phyloP scores from a whole-genome alignment of 2,329 filamentous ascomycete genomes.

The Paraphoma chrysanthemicola region DNA sequence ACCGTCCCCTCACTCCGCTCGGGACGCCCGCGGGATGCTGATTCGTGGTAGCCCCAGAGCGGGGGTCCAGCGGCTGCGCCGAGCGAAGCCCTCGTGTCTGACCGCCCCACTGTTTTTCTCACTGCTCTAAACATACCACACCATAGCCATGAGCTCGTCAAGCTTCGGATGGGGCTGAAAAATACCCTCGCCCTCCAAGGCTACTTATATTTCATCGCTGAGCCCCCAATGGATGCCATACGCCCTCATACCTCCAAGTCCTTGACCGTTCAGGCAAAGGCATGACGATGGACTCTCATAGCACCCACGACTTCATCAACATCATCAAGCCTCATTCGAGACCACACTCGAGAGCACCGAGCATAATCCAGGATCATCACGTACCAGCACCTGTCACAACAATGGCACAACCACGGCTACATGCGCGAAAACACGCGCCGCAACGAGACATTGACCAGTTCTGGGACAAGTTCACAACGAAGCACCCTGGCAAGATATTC shows the following conservation, averaged over 20 bases:
- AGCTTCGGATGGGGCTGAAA: constrained; percentile 43
- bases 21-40: constrained; percentile 24
- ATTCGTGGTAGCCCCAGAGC: constrained; percentile 31
- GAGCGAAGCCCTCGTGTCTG: constrained; percentile 34
- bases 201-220: constrained; percentile 32
- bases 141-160: constrained; percentile 26
- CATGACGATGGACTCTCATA: constrained; percentile 46
- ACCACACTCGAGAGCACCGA: constrained; percentile 45
- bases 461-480: constrained; percentile 73
- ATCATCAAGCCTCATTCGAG: constrained; percentile 44
- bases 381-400: constrained; percentile 6
- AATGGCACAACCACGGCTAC: constrained; percentile 26
- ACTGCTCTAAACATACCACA: constrained; percentile 42
- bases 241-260: constrained; percentile 19
- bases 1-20: constrained; percentile 18
- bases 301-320: constrained; percentile 47
- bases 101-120: constrained; percentile 45
- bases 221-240: constrained; percentile 38
- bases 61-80: constrained; percentile 41
- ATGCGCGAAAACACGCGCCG: constrained; percentile 61
- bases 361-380: constrained; percentile 40
- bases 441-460: constrained; percentile 75
- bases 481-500: constrained; percentile 74
- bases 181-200: constrained; percentile 9
- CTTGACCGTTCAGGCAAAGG: constrained; percentile 20